Percentiles rank a stretch among this genome's conserved stretches.
These are phyloP conservation scores for Collybia sp. DNA, from an alignment of 768 basidiomycete species.

Conservation along the genomic window DNA sequence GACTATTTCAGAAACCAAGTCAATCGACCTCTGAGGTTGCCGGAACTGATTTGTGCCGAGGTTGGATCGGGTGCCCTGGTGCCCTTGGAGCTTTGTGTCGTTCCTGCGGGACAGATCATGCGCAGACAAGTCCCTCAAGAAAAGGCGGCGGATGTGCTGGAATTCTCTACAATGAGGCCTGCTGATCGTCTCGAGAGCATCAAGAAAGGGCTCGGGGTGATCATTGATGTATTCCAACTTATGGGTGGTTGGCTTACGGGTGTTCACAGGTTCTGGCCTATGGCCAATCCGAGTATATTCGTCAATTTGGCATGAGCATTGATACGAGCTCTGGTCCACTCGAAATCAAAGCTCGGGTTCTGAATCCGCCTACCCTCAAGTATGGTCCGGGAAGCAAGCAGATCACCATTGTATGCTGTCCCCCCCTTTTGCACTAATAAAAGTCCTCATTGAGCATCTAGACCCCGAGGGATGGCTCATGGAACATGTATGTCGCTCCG, in stretches of 20 bases:
- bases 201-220: constrained; percentile 33
- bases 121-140: constrained; percentile 67
- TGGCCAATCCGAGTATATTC: constrained; percentile 68
- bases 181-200: constrained; percentile 53
- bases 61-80: constrained; percentile 57
- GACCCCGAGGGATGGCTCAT: constrained; percentile 61
- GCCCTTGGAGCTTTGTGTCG: constrained; percentile 63
- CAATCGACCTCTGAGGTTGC: constrained; percentile 34
- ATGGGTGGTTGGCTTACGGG: not conserved
- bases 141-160: constrained; percentile 56
- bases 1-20: constrained; percentile 11
- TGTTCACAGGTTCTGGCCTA: constrained; percentile 49
- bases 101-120: constrained; percentile 65
- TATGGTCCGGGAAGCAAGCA: constrained; percentile 57
- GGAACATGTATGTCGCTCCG: constrained; percentile 64
- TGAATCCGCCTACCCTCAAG: constrained; percentile 57
- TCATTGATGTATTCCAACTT: constrained; percentile 28
- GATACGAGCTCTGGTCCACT: constrained; percentile 42
- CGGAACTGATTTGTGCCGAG: constrained; percentile 49
- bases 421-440: not conserved
- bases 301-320: constrained; percentile 64
- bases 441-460: constrained; percentile 19
- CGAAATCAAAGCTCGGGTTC: constrained; percentile 47
- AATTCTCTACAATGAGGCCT: constrained; percentile 65
- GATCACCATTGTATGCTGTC: constrained; percentile 42